phyloP scores from a whole-genome alignment of 495 filamentous ascomycete species.

The Emericellopsis terricola region DNA sequence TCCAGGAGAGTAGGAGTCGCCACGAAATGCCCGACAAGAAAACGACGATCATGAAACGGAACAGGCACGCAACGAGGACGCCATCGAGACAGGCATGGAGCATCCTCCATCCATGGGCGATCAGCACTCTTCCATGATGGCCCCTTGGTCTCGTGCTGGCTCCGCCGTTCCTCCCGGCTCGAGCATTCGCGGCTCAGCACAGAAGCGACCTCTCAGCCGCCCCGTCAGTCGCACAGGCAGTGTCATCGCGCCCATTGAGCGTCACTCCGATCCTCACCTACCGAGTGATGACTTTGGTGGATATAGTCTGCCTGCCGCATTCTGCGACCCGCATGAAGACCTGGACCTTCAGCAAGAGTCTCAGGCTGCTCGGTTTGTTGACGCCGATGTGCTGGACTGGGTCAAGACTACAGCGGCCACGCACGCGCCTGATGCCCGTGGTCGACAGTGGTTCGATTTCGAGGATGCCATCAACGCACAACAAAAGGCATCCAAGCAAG shows the following conservation, averaged over 20 bases:
- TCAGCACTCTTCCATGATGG: constrained; percentile 15
- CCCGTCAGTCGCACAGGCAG: constrained; percentile 15
- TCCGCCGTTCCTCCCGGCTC: constrained; percentile 21
- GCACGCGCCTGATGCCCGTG: constrained; percentile 16
- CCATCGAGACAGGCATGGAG: constrained; percentile 19
- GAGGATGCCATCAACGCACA: constrained; percentile 42
- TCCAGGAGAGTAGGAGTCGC: not conserved
- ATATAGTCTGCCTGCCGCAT: no score
- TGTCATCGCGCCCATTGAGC: constrained; percentile 15
- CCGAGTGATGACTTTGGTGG: constrained; percentile 11
- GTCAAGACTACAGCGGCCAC: no score
- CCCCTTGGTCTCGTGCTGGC: constrained; percentile 26
- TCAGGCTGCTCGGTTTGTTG: no score
- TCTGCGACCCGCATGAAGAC: no score
- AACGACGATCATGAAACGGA: not conserved
- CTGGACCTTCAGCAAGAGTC: no score
- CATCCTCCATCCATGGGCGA: constrained; percentile 17
- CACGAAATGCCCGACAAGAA: not conserved
- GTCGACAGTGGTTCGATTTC: constrained; percentile 31
- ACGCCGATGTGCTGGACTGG: no score
- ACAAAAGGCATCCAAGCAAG: no score
- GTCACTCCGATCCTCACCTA: constrained; percentile 18
- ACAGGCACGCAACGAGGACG: not conserved
- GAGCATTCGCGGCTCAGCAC: constrained; percentile 14
- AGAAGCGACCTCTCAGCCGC: constrained; percentile 19